Evolutionary conservation across 192 early-diverging fungal species (phyloP).

Genomic region (Linnemannia exigua): DNA sequence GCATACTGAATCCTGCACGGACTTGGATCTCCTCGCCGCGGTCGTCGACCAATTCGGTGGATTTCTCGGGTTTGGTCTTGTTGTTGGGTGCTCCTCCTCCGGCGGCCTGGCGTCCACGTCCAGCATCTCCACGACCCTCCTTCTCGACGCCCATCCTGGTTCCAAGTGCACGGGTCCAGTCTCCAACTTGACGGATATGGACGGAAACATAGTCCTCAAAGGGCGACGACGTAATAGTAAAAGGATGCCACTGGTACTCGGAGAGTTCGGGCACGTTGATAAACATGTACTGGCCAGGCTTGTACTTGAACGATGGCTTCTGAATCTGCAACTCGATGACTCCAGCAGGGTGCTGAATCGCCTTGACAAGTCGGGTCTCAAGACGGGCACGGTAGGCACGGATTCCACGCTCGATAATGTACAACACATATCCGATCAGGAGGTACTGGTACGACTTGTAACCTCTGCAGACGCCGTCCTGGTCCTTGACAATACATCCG

Average conservation of each 20-base stretch:
- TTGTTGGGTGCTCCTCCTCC: not conserved
- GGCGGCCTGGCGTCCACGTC: not conserved
- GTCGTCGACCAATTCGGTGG: constrained; percentile 37
- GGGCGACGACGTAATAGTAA: constrained; percentile 68
- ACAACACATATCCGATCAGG: constrained; percentile 63
- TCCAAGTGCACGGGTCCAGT: constrained; percentile 56
- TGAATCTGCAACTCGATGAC: constrained; percentile 78
- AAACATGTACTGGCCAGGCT: constrained; percentile 81
- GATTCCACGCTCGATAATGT: constrained; percentile 73
- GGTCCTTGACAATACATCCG: constrained; percentile 65
- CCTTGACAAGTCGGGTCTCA: constrained; percentile 72
- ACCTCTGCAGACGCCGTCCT: constrained; percentile 43
- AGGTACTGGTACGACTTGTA: constrained; percentile 67
- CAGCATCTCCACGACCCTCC: constrained; percentile 27
- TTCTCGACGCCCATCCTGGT: constrained; percentile 57
- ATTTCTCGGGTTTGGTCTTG: constrained; percentile 34
- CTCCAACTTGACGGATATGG: constrained; percentile 61
- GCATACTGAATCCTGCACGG: constrained; percentile 59
- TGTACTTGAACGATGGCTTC: constrained; percentile 64
- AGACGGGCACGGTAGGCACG: constrained; percentile 67
- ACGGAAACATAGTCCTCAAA: constrained; percentile 61
- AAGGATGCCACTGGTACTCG: constrained; percentile 82
- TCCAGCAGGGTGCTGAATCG: constrained; percentile 80
- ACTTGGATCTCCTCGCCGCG: constrained; percentile 52
- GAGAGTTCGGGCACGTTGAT: constrained; percentile 77